phyloP scores from a whole-genome alignment of 352 stramenopile genomes.

The Globisporangium splendens region DNA sequence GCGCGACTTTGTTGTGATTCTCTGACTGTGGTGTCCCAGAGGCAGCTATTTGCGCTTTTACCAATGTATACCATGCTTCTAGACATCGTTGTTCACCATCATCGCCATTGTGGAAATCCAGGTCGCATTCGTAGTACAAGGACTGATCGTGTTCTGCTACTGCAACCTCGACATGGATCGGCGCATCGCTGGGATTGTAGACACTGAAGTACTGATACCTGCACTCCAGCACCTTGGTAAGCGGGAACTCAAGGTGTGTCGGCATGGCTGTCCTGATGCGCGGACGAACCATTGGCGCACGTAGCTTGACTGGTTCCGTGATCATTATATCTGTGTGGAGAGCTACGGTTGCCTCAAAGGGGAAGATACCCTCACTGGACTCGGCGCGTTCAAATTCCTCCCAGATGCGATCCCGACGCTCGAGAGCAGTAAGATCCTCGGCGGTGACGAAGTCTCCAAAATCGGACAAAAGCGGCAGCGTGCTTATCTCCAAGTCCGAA shows the following conservation, averaged over 20 bases:
- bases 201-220: constrained; percentile 28
- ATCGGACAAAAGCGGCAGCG: constrained; percentile 25
- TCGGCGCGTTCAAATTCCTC: constrained; percentile 2
- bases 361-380: not conserved
- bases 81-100: constrained; percentile 29
- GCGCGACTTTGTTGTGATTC: constrained; percentile 9
- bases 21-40: not conserved
- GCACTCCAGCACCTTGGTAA: constrained; percentile 37
- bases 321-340: constrained; percentile 37
- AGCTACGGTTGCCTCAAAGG: constrained; percentile 21
- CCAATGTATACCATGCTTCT: constrained; percentile 24
- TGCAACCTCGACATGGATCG: constrained; percentile 47
- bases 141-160: constrained; percentile 27
- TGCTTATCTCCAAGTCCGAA: not conserved
- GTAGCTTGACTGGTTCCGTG: constrained; percentile 27
- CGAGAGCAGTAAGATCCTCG: constrained; percentile 28
- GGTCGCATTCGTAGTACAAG: constrained; percentile 44
- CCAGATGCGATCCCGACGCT: constrained; percentile 33
- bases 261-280: constrained; percentile 15
- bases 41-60: not conserved
- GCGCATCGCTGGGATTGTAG: constrained; percentile 44
- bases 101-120: constrained; percentile 3
- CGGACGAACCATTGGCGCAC: constrained; percentile 29
- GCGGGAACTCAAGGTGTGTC: constrained; percentile 18
- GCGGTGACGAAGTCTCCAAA: constrained; percentile 31